These are phyloP conservation scores for Phalaenopsis aphrodite DNA, from an alignment of 106 monocot genomes.

Conservation along the genomic window DNA sequence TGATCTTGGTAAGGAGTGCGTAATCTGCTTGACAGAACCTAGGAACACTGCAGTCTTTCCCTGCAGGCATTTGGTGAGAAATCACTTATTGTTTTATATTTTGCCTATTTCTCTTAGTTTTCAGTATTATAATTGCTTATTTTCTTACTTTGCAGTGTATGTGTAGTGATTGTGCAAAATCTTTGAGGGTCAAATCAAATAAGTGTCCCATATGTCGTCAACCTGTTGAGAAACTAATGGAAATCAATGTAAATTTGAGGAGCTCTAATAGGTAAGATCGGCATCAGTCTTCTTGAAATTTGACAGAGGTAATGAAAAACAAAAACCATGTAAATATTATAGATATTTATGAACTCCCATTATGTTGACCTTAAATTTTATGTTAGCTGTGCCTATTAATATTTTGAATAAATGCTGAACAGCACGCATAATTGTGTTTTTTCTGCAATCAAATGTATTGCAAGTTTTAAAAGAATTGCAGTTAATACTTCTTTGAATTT, in stretches of 20 bases:
- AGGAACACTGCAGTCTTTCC: conserved; percentile 79
- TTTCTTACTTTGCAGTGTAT: conserved; percentile 57
- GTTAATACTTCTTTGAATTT: too few species aligned
- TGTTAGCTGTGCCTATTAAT: not conserved
- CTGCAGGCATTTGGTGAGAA: conserved; percentile 89
- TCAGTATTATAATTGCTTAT: not conserved
- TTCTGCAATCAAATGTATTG: too few species aligned
- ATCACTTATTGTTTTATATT: not conserved
- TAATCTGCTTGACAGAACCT: conserved; percentile 84
- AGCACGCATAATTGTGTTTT: not conserved
- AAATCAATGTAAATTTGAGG: conserved; percentile 54
- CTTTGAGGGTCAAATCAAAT: conserved; percentile 56
- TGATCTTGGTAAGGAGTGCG: conserved; percentile 79
- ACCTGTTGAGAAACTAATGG: conserved; percentile 72
- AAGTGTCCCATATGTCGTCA: conserved; percentile 92
- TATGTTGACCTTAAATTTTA: not conserved
- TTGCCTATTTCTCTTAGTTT: not conserved
- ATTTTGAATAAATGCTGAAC: not conserved
- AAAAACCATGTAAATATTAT: not conserved
- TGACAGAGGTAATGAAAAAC: not conserved
- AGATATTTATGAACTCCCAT: not conserved
- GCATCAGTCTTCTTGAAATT: not conserved
- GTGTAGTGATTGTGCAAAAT: conserved; percentile 88
- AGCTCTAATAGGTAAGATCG: conserved; percentile 16
- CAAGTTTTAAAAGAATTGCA: too few species aligned